phyloP scores from a whole-genome alignment of 148 eudicot genomes.

The Rhododendron vialii region DNA sequence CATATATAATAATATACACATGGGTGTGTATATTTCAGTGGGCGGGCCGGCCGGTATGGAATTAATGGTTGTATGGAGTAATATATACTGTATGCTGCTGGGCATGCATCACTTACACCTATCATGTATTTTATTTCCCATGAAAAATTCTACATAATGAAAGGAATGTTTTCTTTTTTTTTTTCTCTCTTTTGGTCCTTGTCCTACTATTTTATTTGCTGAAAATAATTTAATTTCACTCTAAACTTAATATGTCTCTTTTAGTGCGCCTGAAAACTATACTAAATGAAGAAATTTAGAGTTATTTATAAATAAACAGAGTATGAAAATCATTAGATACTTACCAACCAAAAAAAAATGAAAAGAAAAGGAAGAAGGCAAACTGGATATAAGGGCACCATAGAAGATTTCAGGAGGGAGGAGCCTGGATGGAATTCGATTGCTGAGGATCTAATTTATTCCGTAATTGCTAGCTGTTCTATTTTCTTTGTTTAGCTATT shows the following conservation, averaged over 20 bases:
- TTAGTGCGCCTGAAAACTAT: background rate
- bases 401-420: too few relatives aligned
- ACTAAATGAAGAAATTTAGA: too few relatives aligned
- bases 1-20: too few relatives aligned
- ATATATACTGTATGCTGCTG: slow-evolving; percentile 25
- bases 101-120: slow-evolving; percentile 75
- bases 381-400: too few relatives aligned
- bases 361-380: too few relatives aligned
- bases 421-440: too few relatives aligned
- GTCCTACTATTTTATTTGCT: background rate
- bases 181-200: background rate
- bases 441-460: too few relatives aligned
- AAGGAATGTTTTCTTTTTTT: background rate
- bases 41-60: too few relatives aligned
- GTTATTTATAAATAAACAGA: background rate
- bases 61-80: too few relatives aligned
- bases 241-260: background rate
- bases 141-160: background rate
- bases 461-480: too few relatives aligned
- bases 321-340: background rate
- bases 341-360: too few relatives aligned
- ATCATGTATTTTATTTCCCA: slow-evolving; percentile 27
- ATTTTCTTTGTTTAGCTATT: background rate
- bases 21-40: too few relatives aligned
- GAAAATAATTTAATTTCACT: background rate